These are phyloP conservation scores for Neurospora hispaniola DNA, from an alignment of 495 filamentous ascomycete genomes.

Conservation along the genomic window DNA sequence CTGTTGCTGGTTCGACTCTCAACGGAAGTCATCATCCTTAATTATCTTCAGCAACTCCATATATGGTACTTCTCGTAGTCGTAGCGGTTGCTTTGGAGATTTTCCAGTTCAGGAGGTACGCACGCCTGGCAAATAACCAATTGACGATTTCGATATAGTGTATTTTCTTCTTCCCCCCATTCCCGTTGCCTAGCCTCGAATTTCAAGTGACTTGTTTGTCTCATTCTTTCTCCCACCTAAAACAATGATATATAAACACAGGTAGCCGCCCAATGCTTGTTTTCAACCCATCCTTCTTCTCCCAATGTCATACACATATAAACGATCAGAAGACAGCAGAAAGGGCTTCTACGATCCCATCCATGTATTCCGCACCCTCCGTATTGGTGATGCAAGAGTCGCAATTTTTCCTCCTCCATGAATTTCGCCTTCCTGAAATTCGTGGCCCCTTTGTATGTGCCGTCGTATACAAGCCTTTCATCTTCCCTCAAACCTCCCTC, in stretches of 20 bases:
- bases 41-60: neutral
- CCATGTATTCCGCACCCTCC: neutral
- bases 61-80: neutral
- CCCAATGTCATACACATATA: neutral
- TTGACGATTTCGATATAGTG: neutral
- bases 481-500: neutral
- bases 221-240: neutral
- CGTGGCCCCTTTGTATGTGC: neutral
- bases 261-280: neutral
- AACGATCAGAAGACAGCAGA: neutral
- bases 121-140: neutral
- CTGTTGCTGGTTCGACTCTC: neutral
- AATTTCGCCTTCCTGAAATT: neutral
- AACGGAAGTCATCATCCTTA: neutral
- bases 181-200: neutral
- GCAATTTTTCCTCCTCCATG: neutral
- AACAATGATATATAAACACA: neutral
- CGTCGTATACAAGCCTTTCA: neutral
- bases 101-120: neutral
- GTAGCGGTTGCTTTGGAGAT: neutral
- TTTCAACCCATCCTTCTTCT: neutral
- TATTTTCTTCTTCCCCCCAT: neutral
- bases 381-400: neutral
- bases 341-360: neutral
- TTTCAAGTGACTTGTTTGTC: neutral